Evolutionary conservation across 164 flowering plant genomes (phyloP), one percentile per base, ranked within the genome.

Genomic region (Stephania japonica): DNA sequence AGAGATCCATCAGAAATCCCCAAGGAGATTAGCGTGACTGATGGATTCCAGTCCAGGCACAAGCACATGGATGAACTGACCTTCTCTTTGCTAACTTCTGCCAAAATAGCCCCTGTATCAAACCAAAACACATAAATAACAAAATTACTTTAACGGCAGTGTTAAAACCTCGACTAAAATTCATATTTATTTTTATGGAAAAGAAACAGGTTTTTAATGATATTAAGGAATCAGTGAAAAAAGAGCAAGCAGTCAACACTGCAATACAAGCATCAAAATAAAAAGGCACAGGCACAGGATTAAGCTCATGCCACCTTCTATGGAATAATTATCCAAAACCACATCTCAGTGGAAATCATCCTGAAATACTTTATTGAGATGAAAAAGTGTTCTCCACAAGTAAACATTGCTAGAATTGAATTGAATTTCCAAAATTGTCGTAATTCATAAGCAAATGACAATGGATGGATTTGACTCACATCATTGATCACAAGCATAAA

Each of bases 61-160:
- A 96, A 86, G 85, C 99, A 93, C 99, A 96, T 93, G 19, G 97
- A 89, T 13, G 91, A 84, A 74, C 89, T 87, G 24, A 93, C 72
- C 59, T 84, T 79, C 74, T 84, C 82, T 25, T 69, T 73, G 69
- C 66, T 42, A 26, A 85, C 61, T 76, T 91, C 96, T 70, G 63
- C 81, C 68, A 92, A 79, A 59, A 49, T 32, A n/a, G 47, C 74
- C 25, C 85, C 94, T 87, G 79, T 80, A 79, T 44, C 61, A 49
- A 38, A 69, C 6, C 38, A 50, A 50, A n/a, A 67, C 12, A 38
- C 65, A 26, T 14, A 5, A 56, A 6, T 6, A 5, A 16, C 4
- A 53, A 53, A n/a, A 53, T 50, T 16, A 13, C 19, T 50, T 13
- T 11, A 47, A 47, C 7, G 16, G 38, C 0, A 12, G 0, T 9